These are phyloP conservation scores for Hebeloma cylindrosporum DNA, from an alignment of 768 basidiomycete genomes.

Conservation along the genomic window DNA sequence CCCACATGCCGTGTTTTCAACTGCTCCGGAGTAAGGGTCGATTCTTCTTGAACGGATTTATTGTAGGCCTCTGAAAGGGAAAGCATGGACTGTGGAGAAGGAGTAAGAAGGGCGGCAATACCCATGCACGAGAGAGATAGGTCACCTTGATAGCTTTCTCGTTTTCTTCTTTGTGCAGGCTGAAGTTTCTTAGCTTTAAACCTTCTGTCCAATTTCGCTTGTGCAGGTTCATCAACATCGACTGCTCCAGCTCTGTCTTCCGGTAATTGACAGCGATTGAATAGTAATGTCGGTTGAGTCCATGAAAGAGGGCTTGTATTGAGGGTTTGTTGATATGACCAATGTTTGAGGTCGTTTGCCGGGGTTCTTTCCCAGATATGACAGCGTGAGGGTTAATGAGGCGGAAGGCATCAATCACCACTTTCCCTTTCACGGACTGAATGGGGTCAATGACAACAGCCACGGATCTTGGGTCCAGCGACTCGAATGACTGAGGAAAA, in stretches of 20 bases:
- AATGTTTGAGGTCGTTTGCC: conserved; percentile 97
- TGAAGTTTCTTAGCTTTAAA: conserved; percentile 87
- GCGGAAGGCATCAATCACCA: conserved; percentile 98
- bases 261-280: conserved; percentile 97
- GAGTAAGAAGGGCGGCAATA: conserved; percentile 9
- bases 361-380: conserved; percentile 88
- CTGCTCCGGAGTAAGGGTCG: conserved; percentile 90
- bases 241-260: conserved; percentile 97
- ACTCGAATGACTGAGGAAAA: conserved; percentile 91
- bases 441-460: conserved; percentile 98
- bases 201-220: conserved; percentile 99
- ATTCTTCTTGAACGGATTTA: conserved; percentile 97
- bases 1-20: conserved; percentile 97
- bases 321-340: conserved; percentile 99
- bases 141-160: conserved; percentile 93
- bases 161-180: conserved; percentile 82
- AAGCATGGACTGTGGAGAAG: conserved; percentile 76
- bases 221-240: conserved; percentile 98
- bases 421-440: conserved; percentile 98
- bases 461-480: conserved; percentile 88
- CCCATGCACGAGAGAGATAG: conserved; percentile 5
- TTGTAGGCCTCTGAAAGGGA: conserved; percentile 91
- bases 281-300: conserved; percentile 97
- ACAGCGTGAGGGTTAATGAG: conserved; percentile 91
- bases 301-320: conserved; percentile 97